Base-by-base conservation (phyloP, 257 asterid genomes). In the Solanum pennellii region DNA sequence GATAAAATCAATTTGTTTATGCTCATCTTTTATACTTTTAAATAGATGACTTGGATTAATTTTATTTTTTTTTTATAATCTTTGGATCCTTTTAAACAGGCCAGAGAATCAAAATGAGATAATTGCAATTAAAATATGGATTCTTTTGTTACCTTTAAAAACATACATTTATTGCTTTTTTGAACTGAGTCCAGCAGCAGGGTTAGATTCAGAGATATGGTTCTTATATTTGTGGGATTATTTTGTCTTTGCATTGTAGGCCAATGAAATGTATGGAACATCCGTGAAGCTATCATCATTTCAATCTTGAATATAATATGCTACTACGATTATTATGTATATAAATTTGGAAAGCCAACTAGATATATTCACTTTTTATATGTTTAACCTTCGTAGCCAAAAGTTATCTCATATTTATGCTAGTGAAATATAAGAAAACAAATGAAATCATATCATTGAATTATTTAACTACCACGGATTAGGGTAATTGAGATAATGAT, bases 191-290 rank as follows among this genome's bases (percentile, higher is more conserved):
- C 83, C 87, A 79, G 86, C 16, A 85, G 82, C 87, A 83, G 89
- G 90, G 91, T 86, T 90, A 87, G 94, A 93, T 92, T 91, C 90
- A 90, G 82, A 79, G 69, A 41, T 85, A 71, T 73, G 86, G 45
- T 89, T 87, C 88, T 90, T 90, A 88, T 88, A 47, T 45, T 89
- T 89, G 87, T 87, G 89, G 88, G 89, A 92, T 88, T 88, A 91
- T 88, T 83, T 93, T 90, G 90, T 91, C 90, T 87, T 89, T 86
- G 90, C 87, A 89, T 90, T 88, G 84, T 86, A 56, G 89, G 83
- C 83, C 33, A 85, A 45, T 31, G 35, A 86, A 75, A 83, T 37
- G 86, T 25, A 83, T 86, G 71, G 35, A 71, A 75, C 65, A 85
- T 86, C 86, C 84, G 41, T 65, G 85, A 83, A 73, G 45, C 41